phyloP scores from a whole-genome alignment of 305 asterid species.

The Solanum aculeatissimum region DNA sequence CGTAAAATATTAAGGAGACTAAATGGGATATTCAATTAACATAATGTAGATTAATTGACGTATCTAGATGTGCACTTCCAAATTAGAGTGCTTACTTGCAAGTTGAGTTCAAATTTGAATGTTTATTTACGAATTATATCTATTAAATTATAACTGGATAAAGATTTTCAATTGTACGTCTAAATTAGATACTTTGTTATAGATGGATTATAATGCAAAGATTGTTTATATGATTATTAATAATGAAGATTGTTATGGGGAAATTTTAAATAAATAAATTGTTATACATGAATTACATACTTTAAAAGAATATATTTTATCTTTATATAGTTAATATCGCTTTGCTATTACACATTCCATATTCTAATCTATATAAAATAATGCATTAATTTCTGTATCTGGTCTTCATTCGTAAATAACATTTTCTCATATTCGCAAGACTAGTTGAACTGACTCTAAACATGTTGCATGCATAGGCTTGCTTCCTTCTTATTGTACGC shows the following conservation, averaged over 20 bases:
- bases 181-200: neutral
- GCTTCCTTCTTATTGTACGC: too few species aligned
- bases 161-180: neutral
- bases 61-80: too few species aligned
- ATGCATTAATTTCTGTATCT: neutral
- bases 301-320: neutral
- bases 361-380: neutral
- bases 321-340: neutral
- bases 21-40: too few species aligned
- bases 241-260: neutral
- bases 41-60: too few species aligned
- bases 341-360: neutral
- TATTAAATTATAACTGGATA: neutral
- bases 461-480: too few species aligned
- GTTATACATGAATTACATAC: neutral
- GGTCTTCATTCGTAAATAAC: too few species aligned
- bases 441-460: too few species aligned
- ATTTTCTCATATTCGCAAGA: too few species aligned
- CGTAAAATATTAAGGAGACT: too few species aligned
- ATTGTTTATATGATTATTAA: neutral
- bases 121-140: neutral
- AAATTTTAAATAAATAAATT: neutral
- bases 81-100: too few species aligned
- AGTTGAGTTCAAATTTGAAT: neutral
- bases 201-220: neutral